Base-by-base conservation (phyloP, 192 early-diverging fungal species). In the Coemansia sp. region DNA sequence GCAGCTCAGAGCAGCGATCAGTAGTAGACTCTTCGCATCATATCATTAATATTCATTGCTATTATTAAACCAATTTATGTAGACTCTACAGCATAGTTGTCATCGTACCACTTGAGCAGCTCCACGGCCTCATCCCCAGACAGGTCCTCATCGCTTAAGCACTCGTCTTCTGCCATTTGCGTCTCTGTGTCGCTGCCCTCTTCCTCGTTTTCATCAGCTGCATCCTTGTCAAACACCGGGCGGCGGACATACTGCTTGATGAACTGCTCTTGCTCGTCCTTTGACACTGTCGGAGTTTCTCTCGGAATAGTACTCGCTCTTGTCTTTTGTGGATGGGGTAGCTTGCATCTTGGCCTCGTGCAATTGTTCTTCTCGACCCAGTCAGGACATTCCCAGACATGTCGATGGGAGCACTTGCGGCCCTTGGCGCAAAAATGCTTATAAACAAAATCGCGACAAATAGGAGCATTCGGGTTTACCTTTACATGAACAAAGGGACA, bases 361-460 rank as follows among this genome's bases (percentile, higher is more conserved):
- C 91, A 92, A 29, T 85, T 85, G 11, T 78, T 77, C 27, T 87
- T 86, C 17, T 88, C 88, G 0, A 79, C 84, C 83, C 89, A 90
- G 65, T 88, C 88, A 0, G 91, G 91, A 44, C 91, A 92, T 21
- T 90, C 85, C 73, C 85, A 85, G 5, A 90, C 84, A 72, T 92
- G 91, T 4, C 88, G 84, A 56, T 88, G 72, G 19, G 71, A 69
- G 63, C 91, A 92, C 7, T 68, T 64, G 1, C 24, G 34, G 19
- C 88, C 91, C 42, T 83, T 79, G 11, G 83, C 73, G 66, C 91
- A 92, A 66, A 75, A 88, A 1, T 90, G 89, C 37, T 86, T 81
- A 21, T 83, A 80, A 0, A 87, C 85, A 81, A 92, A 92, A 2
- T 75, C 75, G 33, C 84, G 83, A 50, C 91, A 92, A 17, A 91